These are phyloP conservation scores for Arachnopeziza araneosa DNA, from an alignment of 2,329 filamentous ascomycete genomes.

Conservation along the genomic window DNA sequence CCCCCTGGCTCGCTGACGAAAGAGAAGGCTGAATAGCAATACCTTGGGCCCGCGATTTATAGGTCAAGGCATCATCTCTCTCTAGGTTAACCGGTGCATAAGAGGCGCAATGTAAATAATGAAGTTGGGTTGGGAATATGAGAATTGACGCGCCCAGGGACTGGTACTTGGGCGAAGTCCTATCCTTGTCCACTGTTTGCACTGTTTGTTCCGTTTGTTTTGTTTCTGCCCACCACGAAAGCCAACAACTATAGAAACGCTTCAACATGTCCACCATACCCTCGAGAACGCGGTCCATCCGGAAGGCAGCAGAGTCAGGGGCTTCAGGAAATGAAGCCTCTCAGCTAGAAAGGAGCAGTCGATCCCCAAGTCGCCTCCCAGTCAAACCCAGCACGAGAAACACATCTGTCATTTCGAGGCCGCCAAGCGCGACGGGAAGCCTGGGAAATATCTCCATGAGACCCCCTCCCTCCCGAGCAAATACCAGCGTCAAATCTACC, in stretches of 20 bases:
- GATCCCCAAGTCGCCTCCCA: conserved; percentile 30
- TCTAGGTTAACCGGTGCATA: too few relatives aligned
- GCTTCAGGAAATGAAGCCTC: background rate
- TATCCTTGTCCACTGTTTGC: background rate
- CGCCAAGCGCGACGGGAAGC: conserved; percentile 20
- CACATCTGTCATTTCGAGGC: conserved; percentile 15
- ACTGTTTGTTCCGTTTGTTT: background rate
- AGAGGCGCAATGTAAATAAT: too few relatives aligned
- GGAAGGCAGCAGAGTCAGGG: conserved; percentile 13
- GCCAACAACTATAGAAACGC: background rate
- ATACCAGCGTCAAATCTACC: conserved; percentile 14
- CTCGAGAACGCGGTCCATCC: conserved; percentile 22
- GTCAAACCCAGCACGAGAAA: conserved; percentile 23
- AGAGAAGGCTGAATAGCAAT: too few relatives aligned
- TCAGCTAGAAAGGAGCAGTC: conserved; percentile 4
- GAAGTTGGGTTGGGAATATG: too few relatives aligned
- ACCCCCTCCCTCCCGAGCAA: conserved; percentile 21
- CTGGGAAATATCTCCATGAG: conserved; percentile 21
- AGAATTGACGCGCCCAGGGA: too few relatives aligned
- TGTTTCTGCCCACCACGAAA: background rate
- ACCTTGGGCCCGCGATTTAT: too few relatives aligned
- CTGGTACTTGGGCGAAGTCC: background rate
- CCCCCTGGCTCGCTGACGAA: too few relatives aligned
- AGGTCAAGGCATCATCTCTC: too few relatives aligned
- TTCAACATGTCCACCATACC: conserved; percentile 15